Evolutionary conservation across 306 rosid species (phyloP), one percentile per base, ranked within the genome.

Genomic region (Gillenia trifoliata): DNA sequence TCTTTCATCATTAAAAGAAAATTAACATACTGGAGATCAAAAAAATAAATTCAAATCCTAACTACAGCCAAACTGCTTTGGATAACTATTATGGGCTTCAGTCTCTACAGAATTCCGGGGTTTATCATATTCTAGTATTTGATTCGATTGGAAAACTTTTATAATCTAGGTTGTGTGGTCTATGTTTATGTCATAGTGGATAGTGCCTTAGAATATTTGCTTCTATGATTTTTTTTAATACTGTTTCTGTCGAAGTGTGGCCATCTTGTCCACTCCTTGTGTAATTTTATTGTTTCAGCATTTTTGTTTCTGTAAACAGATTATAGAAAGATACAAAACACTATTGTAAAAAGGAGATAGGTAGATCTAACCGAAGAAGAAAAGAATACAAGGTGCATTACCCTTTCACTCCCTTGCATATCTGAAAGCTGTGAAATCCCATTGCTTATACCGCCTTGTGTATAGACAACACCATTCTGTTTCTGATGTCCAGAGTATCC

Each of bases 1-100:
- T 91, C 88, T 86, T 81, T 85, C 93, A 91, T 84, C 86, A 94
- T 86, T 89, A 91, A 78, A 85, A 85, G 45, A 52, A 50, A 73
- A 83, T 72, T 67, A 65, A 20, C 79, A 71, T 56, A 68, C 40
- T 47, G 52, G 45, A 11, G 41, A 28, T 40, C 16, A 10, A 11
- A 8, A 36, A 5, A 36, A 23, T 45, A 55, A 6, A 23, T 0
- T 43, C 11, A 3, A 61, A 57, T 25, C 26, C 33, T 28, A 62
- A 29, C 41, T 26, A 15, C 1, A 4, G 41, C 63, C 67, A 59
- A 71, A 56, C 30, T 71, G 7, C 25, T 56, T 28, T 57, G 49
- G 55, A 49, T 28, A 26, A 28, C 61, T 59, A 62, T 30, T 57
- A 33, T 31, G 40, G 67, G 30, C 41, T 17, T 45, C 52, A 45